Conservation (phyloP, 1,284 basidiomycete species). For the Grifola frondosa region DNA sequence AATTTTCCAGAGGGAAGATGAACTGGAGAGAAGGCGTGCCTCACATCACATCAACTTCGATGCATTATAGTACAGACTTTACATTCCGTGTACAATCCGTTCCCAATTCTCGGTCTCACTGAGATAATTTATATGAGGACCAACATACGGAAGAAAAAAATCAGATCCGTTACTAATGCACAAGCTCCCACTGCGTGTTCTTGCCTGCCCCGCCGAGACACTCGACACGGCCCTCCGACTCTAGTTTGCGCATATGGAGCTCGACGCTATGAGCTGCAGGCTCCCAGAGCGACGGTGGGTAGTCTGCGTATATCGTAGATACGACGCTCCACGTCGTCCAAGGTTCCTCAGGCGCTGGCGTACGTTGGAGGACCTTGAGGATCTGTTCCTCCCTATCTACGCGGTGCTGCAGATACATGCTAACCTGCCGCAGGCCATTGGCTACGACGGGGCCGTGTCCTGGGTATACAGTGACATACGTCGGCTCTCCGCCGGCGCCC, state of each 20-base stretch:
- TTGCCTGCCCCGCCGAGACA: conserved; percentile 48
- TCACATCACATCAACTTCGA: conserved; percentile 98
- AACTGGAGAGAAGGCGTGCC: conserved; percentile 81
- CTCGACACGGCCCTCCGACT: conserved; percentile 60
- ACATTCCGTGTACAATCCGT: conserved; percentile 11
- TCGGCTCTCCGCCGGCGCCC: conserved; percentile 22
- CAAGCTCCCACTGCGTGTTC: conserved; percentile 37
- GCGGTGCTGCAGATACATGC: conserved; percentile 80
- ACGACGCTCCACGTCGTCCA: conserved; percentile 73
- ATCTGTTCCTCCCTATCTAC: conserved; percentile 83
- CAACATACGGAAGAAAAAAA: not conserved
- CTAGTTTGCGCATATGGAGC: conserved; percentile 76
- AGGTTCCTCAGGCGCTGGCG: conserved; percentile 28
- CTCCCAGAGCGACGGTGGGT: conserved; percentile 71
- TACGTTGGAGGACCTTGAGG: conserved; percentile 51
- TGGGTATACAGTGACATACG: conserved; percentile 68
- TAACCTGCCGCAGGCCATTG: conserved; percentile 59
- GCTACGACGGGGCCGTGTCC: conserved; percentile 83
- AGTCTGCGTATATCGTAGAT: conserved; percentile 63
- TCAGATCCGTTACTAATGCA: conserved; percentile 10
- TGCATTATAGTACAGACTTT: conserved; percentile 59
- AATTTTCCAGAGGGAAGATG: conserved; percentile 77
- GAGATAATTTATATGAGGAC: conserved; percentile 10
- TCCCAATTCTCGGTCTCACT: not conserved
- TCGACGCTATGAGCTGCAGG: conserved; percentile 71